Evolutionary conservation across 495 filamentous ascomycete genomes (phyloP), one percentile per base, ranked within the genome.

Genomic region (Neurospora sp.): DNA sequence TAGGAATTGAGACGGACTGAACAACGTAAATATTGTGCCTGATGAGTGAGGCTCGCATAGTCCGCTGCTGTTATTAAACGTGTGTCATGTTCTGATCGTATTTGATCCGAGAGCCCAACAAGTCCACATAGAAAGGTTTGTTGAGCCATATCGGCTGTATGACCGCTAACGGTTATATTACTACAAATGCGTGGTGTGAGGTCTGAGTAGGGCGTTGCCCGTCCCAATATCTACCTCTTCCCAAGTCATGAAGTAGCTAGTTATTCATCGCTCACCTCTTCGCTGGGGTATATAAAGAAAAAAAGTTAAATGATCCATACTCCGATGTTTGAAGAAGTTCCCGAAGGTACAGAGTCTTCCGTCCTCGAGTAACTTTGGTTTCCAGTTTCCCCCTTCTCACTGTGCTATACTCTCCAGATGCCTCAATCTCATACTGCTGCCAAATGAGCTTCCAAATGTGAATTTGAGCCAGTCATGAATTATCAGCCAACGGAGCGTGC

Each of bases 241-340:
- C 9, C 44, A 69, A 69, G 69, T 69, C 37, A 71, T 31, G 53
- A 73, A 48, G 70, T 53, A 70, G 59, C 12, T n/a, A 22, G 31
- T 31, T 8, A 38, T 20, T 27, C 27, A 72, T 39, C 31, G 40
- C 31, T 65, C 45, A 69, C 65, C 70, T 72, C 53, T 69, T 69
- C 53, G 70, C 53, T 48, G 65, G 53, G 45, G 45, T 72, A 71
- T 38, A 37, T 59, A 53, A 53, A 61, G 37, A 1, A 35, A 12
- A 71, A 70, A 72, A n/a, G 40, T 18, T 75, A 61, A 40, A 78
- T 72, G 53, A 61, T 61, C 53, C 53, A 31, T 61, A 61, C 53
- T 61, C 53, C 53, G 10, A 61, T 61, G 53, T 61, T 61, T 61
- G 20, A 61, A 31, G 12, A 61, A 27, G 53, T 61, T 61, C 22